Evolutionary conservation across 2,329 filamentous ascomycete species (phyloP).

Genomic region (Colletotrichum sp.): DNA sequence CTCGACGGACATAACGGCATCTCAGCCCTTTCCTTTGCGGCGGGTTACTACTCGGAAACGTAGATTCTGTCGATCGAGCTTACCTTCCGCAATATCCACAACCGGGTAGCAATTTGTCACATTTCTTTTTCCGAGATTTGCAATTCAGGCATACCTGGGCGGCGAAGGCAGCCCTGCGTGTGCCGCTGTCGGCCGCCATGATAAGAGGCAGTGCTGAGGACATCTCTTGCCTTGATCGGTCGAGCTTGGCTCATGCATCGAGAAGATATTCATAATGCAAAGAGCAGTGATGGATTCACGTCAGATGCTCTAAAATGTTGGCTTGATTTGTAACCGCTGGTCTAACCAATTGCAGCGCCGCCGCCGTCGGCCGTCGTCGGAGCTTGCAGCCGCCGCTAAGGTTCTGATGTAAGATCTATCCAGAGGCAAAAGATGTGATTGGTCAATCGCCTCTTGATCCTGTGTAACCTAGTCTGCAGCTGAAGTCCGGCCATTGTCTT

Average conservation of each 20-base stretch:
- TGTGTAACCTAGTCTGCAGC: background rate
- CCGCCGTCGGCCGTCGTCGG: background rate
- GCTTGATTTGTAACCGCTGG: background rate
- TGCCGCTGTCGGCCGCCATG: background rate
- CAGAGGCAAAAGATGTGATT: background rate
- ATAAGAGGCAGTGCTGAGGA: background rate
- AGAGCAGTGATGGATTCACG: background rate
- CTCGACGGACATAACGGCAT: background rate
- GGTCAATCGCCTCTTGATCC: background rate
- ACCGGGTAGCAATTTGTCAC: background rate
- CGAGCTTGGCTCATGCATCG: background rate
- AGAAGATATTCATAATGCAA: background rate
- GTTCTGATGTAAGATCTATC: background rate
- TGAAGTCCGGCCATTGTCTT: background rate
- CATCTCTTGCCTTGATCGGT: background rate
- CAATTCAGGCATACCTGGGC: background rate
- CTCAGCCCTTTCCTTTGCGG: background rate
- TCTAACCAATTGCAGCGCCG: background rate
- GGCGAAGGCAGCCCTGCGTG: background rate
- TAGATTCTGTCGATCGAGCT: background rate
- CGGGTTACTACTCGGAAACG: background rate
- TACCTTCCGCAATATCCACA: background rate
- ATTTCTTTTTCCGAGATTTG: background rate
- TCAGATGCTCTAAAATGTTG: background rate
- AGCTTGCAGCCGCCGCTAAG: background rate